Evolutionary conservation across 2,329 filamentous ascomycete genomes (phyloP), one percentile per base, ranked within the genome.

Genomic region (Byssothecium circinans): DNA sequence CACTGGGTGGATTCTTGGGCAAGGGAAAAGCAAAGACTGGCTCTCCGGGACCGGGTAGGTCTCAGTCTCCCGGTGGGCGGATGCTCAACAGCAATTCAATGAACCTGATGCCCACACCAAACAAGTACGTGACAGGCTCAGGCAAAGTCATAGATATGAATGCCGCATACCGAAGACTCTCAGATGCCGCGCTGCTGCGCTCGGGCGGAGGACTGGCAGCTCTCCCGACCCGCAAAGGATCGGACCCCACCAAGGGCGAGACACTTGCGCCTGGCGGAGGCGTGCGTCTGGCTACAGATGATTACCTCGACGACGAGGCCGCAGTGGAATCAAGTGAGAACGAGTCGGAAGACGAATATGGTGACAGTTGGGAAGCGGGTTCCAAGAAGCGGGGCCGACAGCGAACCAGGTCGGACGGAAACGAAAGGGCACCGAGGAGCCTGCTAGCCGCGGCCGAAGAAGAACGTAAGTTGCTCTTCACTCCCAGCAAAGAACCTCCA

Each of bases 391-490:
- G 74, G 49, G 73, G 74, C 54, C 54, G 71, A 50, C 63, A 67
- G 55, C 68, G 69, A 36, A 71, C 64, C 36, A 62, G 70, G 50
- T 60, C 60, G 23, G 59, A 62, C 14, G 64, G 63, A 7, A 47
- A 51, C 44, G 74, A 54, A 64, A 70, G 53, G 49, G 76, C 75
- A 58, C 75, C 79, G 1, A 74, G 78, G 64, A 89, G 85, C 60
- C 69, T 91, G 46, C 73, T 91, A 43, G 87, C 86, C 32, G 87
- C 87, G 6, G 85, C 86, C 1, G 86, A 92, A 65, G 86, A 90
- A 77, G 88, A 92, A 67, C 81, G 89, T 89, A 78, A 64, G 87
- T 57, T 38, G 11, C 33, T 2, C 17, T 6, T 4, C 11, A 8
- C 33, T 10, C 11, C 4, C 5, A 8, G 4, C 22, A 23, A 39